Evolutionary conservation across 441 rosid genomes (phyloP), one percentile per base, ranked within the genome.

Genomic region (Mallotus repandus): DNA sequence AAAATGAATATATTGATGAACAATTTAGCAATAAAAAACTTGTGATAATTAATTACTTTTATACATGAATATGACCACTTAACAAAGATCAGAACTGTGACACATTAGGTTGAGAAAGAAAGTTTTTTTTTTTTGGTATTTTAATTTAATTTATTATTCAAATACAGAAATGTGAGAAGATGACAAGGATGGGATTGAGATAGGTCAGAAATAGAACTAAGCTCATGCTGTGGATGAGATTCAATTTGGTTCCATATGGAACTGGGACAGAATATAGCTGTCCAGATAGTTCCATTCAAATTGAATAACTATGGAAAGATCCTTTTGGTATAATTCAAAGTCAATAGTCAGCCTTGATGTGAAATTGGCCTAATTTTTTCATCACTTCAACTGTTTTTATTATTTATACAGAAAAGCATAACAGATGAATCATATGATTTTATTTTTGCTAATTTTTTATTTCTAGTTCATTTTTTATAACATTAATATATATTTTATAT

Each of bases 281-380:
- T 68, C 7, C 43, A 52, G 5, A 41, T 15, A 43, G 57, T 38
- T 18, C 41, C 25, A 50, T 19, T 25, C 43, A 59, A 10, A 21
- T 14, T 4, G 5, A 38, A 0, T 38, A 19, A 32, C 16, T 9
- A 9, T 38, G 2, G 1, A 5, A 54, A 13, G 45, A 11, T 50
- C 10, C 10, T 4, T 1, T 54, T 45, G 41, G 12, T 43, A 11
- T 4, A 6, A 21, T 48, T 68, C 46, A 66, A 66, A 74, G 64
- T 49, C 48, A 55, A 19, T 19, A 43, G 59, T 78, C 61, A 29
- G 67, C 63, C 1, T 10, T 32, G 78, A 80, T 52, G 72, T 43
- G 19, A 72, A 35, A 52, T 77, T 38, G 66, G 56, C 76, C 76
- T 77, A 80, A 80, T 66, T 66, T 46, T 38, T 21, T 32, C 53